Base-by-base conservation (phyloP, 148 eudicot species). In the Cornus florida region DNA sequence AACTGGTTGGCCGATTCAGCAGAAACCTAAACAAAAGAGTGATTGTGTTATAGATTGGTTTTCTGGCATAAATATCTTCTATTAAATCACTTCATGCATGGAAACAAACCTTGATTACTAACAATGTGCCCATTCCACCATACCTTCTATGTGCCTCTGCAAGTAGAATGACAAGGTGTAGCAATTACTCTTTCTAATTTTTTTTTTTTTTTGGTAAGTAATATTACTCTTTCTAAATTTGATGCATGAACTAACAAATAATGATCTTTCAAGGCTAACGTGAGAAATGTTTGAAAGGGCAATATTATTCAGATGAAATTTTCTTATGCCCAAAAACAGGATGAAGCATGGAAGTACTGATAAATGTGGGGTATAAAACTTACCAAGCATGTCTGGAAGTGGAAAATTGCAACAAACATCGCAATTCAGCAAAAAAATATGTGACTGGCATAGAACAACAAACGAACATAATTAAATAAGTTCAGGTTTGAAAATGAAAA, bases 1-100 rank as follows among this genome's bases (percentile, higher is more conserved):
- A 93, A 95, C 82, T 92, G 88, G 85, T 86, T 93, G 78, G 99
- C 99, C 74, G 97, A 89, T 82, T 95, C 99, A 79, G 97, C 97
- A 76, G 93, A 93, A 85, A 95, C 98, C 98, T 95, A 87, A 73
- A 64, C 75, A 10, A 65, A 79, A 71, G 28, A 31, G 57, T 20
- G 7, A 7, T 57, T 23, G 12, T 4, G 22, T n/a, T 5, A 32
- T 39, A 12, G 53, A 67, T 56, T 75, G n/a, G 69, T 17, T 67
- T 76, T 20, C 71, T 35, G 31, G 43, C 23, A 76, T 17, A 67
- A 48, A 66, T 24, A n/a, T 46, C 66, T n/a, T 17, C 23, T 17
- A 62, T 4, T n/a, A 20, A 56, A 35, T 4, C 9, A 70, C 28
- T n/a, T 35, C n/a, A 17, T 24, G 28, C 32, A 48, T 32, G 35